Conservation (phyloP, 345 rosid species). For the Moricandia moricandioides region DNA sequence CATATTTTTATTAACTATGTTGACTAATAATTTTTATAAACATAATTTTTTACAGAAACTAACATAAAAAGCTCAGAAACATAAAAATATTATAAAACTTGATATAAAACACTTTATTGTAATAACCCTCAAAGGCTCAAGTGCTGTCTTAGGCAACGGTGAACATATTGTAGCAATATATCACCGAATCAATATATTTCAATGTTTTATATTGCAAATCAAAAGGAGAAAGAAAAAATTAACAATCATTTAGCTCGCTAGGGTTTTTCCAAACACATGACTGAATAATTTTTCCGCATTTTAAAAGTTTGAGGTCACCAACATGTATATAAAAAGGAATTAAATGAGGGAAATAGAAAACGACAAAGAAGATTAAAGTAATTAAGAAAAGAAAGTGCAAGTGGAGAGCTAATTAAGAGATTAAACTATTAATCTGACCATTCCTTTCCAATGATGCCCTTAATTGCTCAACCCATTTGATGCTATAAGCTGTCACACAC, state of each 20-base stretch:
- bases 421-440: slow-evolving; percentile 22
- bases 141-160: not conserved
- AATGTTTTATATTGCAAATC: not conserved
- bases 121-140: not conserved
- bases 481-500: slow-evolving; percentile 40
- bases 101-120: not conserved
- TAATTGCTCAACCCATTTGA: slow-evolving; percentile 32
- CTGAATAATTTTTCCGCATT: not conserved
- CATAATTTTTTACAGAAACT: too few species aligned
- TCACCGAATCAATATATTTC: not conserved
- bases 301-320: slow-evolving; percentile 25
- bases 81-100: not conserved
- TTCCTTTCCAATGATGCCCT: slow-evolving; percentile 25
- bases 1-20: not conserved
- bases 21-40: too few species aligned
- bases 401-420: slow-evolving; percentile 37
- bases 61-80: not conserved
- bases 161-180: not conserved
- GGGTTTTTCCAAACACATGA: slow-evolving; percentile 17
- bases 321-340: slow-evolving; percentile 5
- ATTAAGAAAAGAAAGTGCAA: slow-evolving; percentile 25
- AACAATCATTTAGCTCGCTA: slow-evolving; percentile 19
- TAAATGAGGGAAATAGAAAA: slow-evolving; percentile 11
- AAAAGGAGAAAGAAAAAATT: not conserved
- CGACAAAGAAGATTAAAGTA: slow-evolving; percentile 35